phyloP scores from a whole-genome alignment of 176 grass and related monocot species.

The Musa itinerans region DNA sequence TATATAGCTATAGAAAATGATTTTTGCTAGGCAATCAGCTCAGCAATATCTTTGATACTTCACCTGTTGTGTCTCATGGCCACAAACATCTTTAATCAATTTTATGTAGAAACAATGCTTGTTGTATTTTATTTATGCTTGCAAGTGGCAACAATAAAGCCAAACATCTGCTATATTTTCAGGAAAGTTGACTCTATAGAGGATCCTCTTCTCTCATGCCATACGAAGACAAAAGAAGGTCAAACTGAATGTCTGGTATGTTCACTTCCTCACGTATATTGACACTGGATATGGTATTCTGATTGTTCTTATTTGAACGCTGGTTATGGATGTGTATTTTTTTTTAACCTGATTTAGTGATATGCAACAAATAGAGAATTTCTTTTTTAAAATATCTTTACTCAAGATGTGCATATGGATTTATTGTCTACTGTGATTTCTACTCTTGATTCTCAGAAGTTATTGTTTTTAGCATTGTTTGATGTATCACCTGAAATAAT shows the following conservation, averaged over 20 bases:
- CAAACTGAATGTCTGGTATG: constrained; percentile 33
- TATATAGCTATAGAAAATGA: no score
- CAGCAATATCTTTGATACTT: neutral
- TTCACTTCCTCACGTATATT: neutral
- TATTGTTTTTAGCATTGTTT: no score
- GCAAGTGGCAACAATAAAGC: neutral
- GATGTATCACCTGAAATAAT: no score
- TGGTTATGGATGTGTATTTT: neutral
- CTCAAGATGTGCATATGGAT: no score
- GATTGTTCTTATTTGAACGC: neutral
- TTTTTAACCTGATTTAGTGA: neutral
- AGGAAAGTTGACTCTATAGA: constrained; percentile 62
- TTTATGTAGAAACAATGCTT: neutral
- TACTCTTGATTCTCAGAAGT: no score
- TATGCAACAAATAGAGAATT: neutral
- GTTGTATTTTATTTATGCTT: neutral
- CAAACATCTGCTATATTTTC: constrained; percentile 19
- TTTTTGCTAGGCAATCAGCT: no score
- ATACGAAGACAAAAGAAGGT: constrained; percentile 24
- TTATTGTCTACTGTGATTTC: no score
- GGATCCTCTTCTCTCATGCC: constrained; percentile 50
- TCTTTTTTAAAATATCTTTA: no score
- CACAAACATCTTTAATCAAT: neutral
- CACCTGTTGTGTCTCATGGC: neutral
- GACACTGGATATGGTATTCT: neutral